Base-by-base conservation (phyloP, 2,329 filamentous ascomycete species). In the Emergomyces orientalis region DNA sequence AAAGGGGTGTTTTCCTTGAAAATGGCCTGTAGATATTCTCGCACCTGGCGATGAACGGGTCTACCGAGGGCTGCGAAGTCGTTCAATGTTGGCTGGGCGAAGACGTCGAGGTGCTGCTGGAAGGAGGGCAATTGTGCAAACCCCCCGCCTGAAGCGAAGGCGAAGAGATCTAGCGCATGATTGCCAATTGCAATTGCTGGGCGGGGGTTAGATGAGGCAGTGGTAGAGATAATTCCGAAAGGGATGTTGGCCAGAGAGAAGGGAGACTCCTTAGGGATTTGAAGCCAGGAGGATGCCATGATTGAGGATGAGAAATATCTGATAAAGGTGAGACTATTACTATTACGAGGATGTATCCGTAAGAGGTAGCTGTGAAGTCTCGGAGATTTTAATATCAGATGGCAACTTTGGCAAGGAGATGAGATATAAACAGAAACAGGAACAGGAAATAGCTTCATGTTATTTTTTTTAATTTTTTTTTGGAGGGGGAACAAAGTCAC, bases 171-270 rank as follows among this genome's bases (percentile, higher is more conserved):
- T 54, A 94, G 77, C 0, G 85, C 88, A 74, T 89, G 78, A 39
- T 86, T 82, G 58, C 89, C 90, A 68, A 94, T 88, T 11, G 88
- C 88, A 64, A 89, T 77, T 17, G 88, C 89, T 11, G 86, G 82
- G 34, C 86, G 86, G 1, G 81, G 87, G 32, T 79, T 79, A 13
- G 79, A 69, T 63, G 84, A 80, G 6, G 79, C 74, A 2, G 80
- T 66, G 0, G 87, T 88, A 37, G 86, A 88, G 71, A 94, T 89
- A 77, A 94, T 86, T 70, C 90, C 90, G 71, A 93, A 93, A 1
- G 90, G 90, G 61, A 94, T 87, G 72, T 94, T 94, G 70, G 87
- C 85, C 60, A 93, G 78, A 9, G 89, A 90, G 76, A 91, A 91
- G 70, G 86, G 85, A 63, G 83, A 87, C 63, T 79, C 77, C 60